Evolutionary conservation across 371 early-diverging fungal genomes (phyloP).

Genomic region (Zopfochytrium polystomum): DNA sequence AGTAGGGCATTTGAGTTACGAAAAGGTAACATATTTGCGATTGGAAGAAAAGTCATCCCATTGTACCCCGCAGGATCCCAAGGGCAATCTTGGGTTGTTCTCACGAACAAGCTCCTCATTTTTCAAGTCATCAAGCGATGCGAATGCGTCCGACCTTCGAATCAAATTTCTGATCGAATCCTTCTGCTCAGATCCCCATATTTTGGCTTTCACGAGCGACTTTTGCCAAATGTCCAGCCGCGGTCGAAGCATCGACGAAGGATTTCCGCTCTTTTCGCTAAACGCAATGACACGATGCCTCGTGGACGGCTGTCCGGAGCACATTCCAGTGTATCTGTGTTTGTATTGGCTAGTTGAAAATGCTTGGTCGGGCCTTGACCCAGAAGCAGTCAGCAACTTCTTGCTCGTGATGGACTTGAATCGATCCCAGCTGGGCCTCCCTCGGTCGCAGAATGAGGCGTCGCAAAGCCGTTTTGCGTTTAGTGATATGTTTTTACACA

Average conservation of each 20-base stretch:
- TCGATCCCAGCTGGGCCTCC: no score
- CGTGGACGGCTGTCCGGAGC: conserved; percentile 30
- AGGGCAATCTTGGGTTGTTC: conserved; percentile 25
- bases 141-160: no score
- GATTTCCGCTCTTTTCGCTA: conserved; percentile 3
- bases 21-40: conserved; percentile 21
- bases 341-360: conserved; percentile 18
- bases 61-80: conserved; percentile 28
- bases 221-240: conserved; percentile 25
- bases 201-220: conserved; percentile 29
- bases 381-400: conserved; percentile 8
- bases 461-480: no score
- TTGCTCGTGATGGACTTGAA: conserved; percentile 14
- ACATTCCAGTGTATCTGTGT: conserved; percentile 27
- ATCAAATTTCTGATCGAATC: no score
- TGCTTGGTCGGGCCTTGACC: not conserved
- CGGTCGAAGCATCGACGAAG: not conserved
- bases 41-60: not conserved
- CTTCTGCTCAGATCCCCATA: conserved; percentile 33
- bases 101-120: conserved; percentile 23
- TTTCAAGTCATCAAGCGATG: no score
- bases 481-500: no score
- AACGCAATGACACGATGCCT: conserved; percentile 34
- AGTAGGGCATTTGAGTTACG: conserved; percentile 38
- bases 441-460: no score